A percentile compares a stretch with the other conserved stretches of the same genome.
These are phyloP conservation scores for Xanthoparmelia taractica DNA, from an alignment of 495 filamentous ascomycete species.

Conservation along the genomic window DNA sequence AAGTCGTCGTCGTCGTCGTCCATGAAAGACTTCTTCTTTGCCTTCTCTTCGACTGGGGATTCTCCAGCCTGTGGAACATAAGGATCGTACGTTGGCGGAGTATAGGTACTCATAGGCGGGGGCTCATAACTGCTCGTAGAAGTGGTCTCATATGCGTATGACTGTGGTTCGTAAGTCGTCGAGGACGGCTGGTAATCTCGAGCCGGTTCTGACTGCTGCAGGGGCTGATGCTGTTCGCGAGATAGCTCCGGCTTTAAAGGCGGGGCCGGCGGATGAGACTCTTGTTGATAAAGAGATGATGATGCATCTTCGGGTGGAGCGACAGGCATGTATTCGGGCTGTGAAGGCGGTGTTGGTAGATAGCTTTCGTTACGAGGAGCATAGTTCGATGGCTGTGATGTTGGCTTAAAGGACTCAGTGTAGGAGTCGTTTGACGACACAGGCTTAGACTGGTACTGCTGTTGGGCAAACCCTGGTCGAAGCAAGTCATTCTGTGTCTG, in stretches of 20 bases:
- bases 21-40: conserved; percentile 73
- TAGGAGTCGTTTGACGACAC: conserved; percentile 17
- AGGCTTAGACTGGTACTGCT: conserved; percentile 19
- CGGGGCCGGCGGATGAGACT: conserved; percentile 25
- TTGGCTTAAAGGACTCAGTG: conserved; percentile 31
- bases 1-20: conserved; percentile 64
- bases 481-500: conserved; percentile 16
- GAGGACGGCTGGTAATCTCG: conserved; percentile 3
- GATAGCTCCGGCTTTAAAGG: conserved; percentile 16
- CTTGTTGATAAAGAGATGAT: conserved; percentile 15
- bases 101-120: conserved; percentile 19
- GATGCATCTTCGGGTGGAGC: conserved; percentile 38
- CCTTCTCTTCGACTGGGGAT: conserved; percentile 42
- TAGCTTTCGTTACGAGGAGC: conserved; percentile 36
- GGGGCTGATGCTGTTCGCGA: neutral
- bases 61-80: conserved; percentile 30
- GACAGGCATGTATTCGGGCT: conserved; percentile 43
- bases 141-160: conserved; percentile 24
- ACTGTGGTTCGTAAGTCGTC: conserved; percentile 12
- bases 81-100: conserved; percentile 34
- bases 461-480: conserved; percentile 16
- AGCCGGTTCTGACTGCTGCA: neutral
- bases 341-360: conserved; percentile 41
- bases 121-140: conserved; percentile 23
- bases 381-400: conserved; percentile 28